A percentile compares a stretch with the other conserved stretches of the same genome.
These are phyloP conservation scores for Phragmites australis DNA, from an alignment of 176 grass and related monocot genomes.

Conservation along the genomic window DNA sequence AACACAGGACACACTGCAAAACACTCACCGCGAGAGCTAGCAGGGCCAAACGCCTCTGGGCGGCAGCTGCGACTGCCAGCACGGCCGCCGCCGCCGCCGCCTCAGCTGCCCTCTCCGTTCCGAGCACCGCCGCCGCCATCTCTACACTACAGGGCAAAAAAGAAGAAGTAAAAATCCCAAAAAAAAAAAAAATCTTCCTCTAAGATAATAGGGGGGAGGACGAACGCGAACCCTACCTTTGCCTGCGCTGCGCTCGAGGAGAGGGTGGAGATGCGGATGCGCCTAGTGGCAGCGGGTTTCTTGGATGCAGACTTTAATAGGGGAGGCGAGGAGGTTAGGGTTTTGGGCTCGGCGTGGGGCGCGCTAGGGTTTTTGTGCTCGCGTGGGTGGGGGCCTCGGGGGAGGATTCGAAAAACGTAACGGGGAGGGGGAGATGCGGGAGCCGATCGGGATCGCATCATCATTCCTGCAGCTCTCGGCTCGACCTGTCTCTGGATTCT, in stretches of 20 bases:
- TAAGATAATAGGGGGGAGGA: neutral
- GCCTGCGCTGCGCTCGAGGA: neutral
- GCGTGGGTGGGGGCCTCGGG: neutral
- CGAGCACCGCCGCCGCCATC: conserved; percentile 6
- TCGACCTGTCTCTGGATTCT: too few species aligned
- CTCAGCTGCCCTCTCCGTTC: neutral
- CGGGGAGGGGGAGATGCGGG: neutral
- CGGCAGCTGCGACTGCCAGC: neutral
- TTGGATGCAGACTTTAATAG: conserved; percentile 44
- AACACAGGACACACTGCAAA: neutral
- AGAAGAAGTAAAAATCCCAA: neutral
- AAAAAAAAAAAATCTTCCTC: neutral
- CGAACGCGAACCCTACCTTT: neutral
- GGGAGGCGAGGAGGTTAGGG: conserved; percentile 34
- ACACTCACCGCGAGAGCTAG: conserved; percentile 46
- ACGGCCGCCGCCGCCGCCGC: neutral
- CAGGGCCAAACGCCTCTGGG: conserved; percentile 34
- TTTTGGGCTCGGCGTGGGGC: conserved; percentile 24
- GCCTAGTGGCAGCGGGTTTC: neutral
- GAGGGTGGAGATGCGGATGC: conserved; percentile 18
- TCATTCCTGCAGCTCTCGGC: too few species aligned
- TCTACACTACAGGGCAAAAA: neutral
- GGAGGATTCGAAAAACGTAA: conserved; percentile 2
- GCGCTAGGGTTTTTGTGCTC: conserved; percentile 45
- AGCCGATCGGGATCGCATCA: neutral